These are phyloP conservation scores for Pezicula carpinea DNA, from an alignment of 2,329 filamentous ascomycete species.

Conservation along the genomic window DNA sequence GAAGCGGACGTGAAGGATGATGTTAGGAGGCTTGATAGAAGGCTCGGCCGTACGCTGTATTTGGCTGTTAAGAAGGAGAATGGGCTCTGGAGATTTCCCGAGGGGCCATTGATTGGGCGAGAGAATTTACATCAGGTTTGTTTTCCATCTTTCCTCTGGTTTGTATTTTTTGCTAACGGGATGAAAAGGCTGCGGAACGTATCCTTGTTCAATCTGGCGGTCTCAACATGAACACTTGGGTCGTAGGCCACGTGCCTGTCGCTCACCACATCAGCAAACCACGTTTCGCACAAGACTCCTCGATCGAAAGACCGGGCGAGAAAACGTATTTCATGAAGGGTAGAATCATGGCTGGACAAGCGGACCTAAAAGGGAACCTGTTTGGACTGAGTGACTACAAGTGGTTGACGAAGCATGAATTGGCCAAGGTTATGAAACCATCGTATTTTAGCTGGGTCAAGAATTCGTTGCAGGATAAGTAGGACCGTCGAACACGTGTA, in stretches of 20 bases:
- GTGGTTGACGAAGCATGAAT: constrained; percentile 89
- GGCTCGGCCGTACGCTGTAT: constrained; percentile 79
- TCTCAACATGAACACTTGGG: constrained; percentile 98
- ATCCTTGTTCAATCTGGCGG: constrained; percentile 75
- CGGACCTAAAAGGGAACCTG: constrained; percentile 66
- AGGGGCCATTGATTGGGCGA: constrained; percentile 59
- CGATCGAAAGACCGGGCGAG: constrained; percentile 50
- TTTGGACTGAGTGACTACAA: constrained; percentile 77
- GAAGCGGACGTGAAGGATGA: constrained; percentile 77
- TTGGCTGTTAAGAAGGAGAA: constrained; percentile 72
- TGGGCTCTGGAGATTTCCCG: constrained; percentile 78
- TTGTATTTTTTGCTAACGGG: constrained; percentile 1
- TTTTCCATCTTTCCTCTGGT: constrained; percentile 14
- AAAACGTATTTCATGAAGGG: constrained; percentile 97
- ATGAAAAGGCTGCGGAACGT: constrained; percentile 71
- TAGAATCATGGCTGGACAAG: constrained; percentile 95
- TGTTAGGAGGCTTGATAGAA: constrained; percentile 70
- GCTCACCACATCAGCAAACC: constrained; percentile 67
- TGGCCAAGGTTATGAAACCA: constrained; percentile 58
- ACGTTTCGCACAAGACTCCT: constrained; percentile 37
- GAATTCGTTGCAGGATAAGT: constrained; percentile 82
- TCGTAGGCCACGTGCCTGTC: constrained; percentile 85
- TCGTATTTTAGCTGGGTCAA: constrained; percentile 71
- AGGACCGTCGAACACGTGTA: constrained; percentile 17
- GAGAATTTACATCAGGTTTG: constrained; percentile 82